These are phyloP conservation scores for Suaeda aralocaspica DNA, from an alignment of 148 eudicot genomes.

Conservation along the genomic window DNA sequence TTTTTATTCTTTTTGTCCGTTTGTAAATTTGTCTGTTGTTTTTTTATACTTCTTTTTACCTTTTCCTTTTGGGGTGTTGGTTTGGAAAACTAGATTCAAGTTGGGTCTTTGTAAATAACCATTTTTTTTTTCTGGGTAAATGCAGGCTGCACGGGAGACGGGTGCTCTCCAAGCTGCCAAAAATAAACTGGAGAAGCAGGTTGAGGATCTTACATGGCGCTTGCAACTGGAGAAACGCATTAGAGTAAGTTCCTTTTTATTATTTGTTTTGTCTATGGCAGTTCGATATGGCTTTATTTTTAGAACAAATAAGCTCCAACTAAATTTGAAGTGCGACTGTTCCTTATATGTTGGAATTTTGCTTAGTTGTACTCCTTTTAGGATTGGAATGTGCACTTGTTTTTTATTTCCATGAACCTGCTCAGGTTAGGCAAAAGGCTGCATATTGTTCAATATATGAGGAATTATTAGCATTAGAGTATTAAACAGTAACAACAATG, in stretches of 20 bases:
- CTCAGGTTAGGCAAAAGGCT: background rate
- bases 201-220: conserved; percentile 96
- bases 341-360: background rate
- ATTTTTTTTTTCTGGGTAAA: conserved; percentile 14
- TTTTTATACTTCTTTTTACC: background rate
- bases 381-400: background rate
- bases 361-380: background rate
- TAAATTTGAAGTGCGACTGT: background rate
- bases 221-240: conserved; percentile 97
- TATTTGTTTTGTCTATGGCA: background rate
- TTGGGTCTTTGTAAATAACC: background rate
- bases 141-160: conserved; percentile 93
- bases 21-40: too few species aligned
- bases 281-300: background rate
- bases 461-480: too few species aligned
- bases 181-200: conserved; percentile 98
- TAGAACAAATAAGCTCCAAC: background rate
- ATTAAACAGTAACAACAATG: too few species aligned
- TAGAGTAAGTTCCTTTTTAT: conserved; percentile 54
- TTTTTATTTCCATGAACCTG: background rate
- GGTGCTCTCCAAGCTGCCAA: conserved; percentile 99
- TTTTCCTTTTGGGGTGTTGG: background rate
- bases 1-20: background rate
- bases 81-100: background rate
- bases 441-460: too few species aligned